phyloP scores from a whole-genome alignment of 805 yeast species.

The Yamadazyma paraphyllophila region DNA sequence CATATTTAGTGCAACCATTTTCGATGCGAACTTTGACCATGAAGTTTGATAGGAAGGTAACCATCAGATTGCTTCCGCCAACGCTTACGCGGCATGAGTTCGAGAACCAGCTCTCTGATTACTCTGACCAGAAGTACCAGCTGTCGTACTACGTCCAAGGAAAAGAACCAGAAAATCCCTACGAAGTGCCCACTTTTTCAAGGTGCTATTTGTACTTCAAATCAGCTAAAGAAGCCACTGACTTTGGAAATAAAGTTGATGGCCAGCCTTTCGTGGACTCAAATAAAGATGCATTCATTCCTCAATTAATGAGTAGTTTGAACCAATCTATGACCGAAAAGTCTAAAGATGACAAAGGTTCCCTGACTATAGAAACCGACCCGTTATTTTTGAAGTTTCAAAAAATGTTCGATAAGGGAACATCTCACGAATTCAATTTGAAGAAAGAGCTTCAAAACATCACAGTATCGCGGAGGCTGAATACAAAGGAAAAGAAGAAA shows the following conservation, averaged over 20 bases:
- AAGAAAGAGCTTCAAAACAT: constrained; percentile 2
- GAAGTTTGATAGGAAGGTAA: constrained; percentile 14
- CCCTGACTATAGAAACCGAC: constrained; percentile 7
- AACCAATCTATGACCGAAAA: constrained; percentile 11
- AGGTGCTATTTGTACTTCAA: constrained; percentile 41
- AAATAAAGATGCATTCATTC: constrained; percentile 27
- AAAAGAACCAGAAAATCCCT: constrained; percentile 36
- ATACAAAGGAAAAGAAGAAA: constrained; percentile 6
- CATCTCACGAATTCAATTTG: constrained; percentile 1
- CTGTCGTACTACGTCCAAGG: constrained; percentile 42
- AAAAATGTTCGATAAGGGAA: constrained; percentile 4
- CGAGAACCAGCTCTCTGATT: constrained; percentile 15
- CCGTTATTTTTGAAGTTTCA: constrained; percentile 7
- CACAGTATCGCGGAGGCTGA: constrained; percentile 4
- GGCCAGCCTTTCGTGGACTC: constrained; percentile 24
- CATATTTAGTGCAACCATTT: not conserved
- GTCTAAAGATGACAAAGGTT: not conserved
- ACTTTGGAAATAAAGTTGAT: constrained; percentile 25
- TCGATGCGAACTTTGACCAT: constrained; percentile 3
- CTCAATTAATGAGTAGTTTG: constrained; percentile 35
- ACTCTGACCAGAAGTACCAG: constrained; percentile 11
- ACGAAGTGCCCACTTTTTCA: constrained; percentile 38
- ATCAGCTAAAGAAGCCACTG: constrained; percentile 21
- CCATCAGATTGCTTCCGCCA: constrained; percentile 46
- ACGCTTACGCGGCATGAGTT: constrained; percentile 27